Evolutionary conservation across 2,329 filamentous ascomycete genomes (phyloP), one percentile per base, ranked within the genome.

Genomic region (Arthroderma sp.): DNA sequence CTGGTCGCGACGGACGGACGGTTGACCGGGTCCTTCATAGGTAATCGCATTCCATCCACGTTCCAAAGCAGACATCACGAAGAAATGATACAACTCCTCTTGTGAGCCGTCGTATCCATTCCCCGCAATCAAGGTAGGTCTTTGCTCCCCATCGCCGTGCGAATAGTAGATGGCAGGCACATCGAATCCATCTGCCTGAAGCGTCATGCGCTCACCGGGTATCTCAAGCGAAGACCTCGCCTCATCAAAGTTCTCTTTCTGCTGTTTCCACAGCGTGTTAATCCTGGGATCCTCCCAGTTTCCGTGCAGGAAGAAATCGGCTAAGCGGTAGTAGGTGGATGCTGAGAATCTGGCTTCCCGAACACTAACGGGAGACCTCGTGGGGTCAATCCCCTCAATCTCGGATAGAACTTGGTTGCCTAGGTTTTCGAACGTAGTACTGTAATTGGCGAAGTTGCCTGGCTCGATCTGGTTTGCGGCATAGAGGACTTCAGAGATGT

Each of bases 11-110:
- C 65, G 60, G 3, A 66, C 61, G 0, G 55, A 61, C 4, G 61
- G 59, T 46, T 70, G 67, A 0, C 67, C 67, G 0, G 67, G 68
- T 0, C 68, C 68, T 29, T 71, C 67, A 47, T 67, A 71, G 0
- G 63, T 62, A 3, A 69, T 55, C 30, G 59, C 55, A 42, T 71
- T 69, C 48, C 55, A 65, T 1, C 67, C 67, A 2, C 66, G 59
- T 11, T 58, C 57, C 3, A 67, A 44, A 1, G 59, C 60, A 0
- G 62, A 49, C 6, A 53, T 50, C 4, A 57, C 65, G 11, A 60
- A 47, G 0, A 50, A 37, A 44, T 69, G 67, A 41, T 63, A 62
- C 33, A 62, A 52, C 5, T 69, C 67, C 43, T 70, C 68, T 49
- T 68, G 65, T 0, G 59, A 47, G 8, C 57, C 63, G 45, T 71